A percentile compares a stretch with the other conserved stretches of the same genome.
Evolutionary conservation across 257 asterid genomes (phyloP).

Genomic region (Schizonepeta tenuifolia): DNA sequence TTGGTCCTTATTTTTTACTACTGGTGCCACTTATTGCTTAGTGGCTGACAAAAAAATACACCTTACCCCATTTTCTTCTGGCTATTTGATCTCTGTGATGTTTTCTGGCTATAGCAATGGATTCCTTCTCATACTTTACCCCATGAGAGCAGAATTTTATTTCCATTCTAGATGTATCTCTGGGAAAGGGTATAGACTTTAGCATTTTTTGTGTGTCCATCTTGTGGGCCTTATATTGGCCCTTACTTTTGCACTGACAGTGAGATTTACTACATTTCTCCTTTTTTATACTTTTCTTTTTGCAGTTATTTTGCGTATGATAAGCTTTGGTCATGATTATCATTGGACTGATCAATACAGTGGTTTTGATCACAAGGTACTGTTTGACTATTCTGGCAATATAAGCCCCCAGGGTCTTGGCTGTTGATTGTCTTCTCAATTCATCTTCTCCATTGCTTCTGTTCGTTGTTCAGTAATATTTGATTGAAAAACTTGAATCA

Average conservation of each 20-base stretch:
- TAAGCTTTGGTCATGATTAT: slow-evolving; percentile 95
- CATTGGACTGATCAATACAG: slow-evolving; percentile 69
- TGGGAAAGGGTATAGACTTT: slow-evolving; percentile 22
- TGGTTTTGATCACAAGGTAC: slow-evolving; percentile 77
- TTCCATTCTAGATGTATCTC: neutral
- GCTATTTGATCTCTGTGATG: neutral
- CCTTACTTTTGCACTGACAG: slow-evolving; percentile 15
- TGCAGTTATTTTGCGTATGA: slow-evolving; percentile 94
- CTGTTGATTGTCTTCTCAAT: slow-evolving; percentile 4
- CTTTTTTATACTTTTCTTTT: slow-evolving; percentile 5
- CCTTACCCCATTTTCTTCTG: slow-evolving; percentile 5
- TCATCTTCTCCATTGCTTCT: neutral
- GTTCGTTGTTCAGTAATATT: slow-evolving; percentile 10
- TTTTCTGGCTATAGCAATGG: no score
- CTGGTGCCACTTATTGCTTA: slow-evolving; percentile 15
- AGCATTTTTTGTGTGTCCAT: slow-evolving; percentile 11
- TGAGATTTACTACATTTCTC: slow-evolving; percentile 23
- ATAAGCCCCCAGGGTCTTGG: slow-evolving; percentile 15
- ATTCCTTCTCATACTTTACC: slow-evolving; percentile 10
- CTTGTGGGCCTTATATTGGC: neutral
- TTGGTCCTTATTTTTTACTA: slow-evolving; percentile 17
- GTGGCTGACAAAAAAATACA: neutral
- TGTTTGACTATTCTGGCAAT: slow-evolving; percentile 22
- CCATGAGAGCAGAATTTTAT: slow-evolving; percentile 4
- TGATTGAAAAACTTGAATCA: slow-evolving; percentile 10